Conservation (phyloP, 768 basidiomycete species). For the Hygrocybe coccinea region DNA sequence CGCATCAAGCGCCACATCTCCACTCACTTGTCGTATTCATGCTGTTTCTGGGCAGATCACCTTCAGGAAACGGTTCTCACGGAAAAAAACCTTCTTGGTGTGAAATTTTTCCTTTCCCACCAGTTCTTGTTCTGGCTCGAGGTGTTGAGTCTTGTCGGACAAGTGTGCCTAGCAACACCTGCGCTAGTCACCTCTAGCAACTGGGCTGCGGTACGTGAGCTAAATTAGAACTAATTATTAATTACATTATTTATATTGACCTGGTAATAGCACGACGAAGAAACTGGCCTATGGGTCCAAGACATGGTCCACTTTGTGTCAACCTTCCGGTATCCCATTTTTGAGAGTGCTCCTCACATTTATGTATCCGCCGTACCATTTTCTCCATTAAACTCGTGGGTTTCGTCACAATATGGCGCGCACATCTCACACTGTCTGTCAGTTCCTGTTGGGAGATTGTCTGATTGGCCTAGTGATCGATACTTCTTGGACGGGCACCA, state of each 20-base stretch:
- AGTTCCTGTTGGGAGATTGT: not conserved
- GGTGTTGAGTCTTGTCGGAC: slow-evolving; percentile 24
- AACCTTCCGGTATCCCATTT: slow-evolving; percentile 1
- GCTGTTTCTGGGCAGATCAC: slow-evolving; percentile 36
- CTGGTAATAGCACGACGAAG: too few relatives aligned
- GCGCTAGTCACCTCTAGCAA: too few relatives aligned
- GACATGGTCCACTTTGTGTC: not conserved
- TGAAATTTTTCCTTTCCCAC: not conserved
- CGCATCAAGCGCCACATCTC: slow-evolving; percentile 25
- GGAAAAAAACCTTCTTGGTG: too few relatives aligned
- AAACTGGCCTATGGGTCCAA: too few relatives aligned
- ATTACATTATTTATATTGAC: too few relatives aligned
- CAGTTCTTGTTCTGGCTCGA: slow-evolving; percentile 31
- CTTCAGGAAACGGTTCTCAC: not conserved
- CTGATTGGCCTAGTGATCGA: not conserved
- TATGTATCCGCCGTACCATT: slow-evolving; percentile 3
- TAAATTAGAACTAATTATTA: too few relatives aligned
- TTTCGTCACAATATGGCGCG: not conserved
- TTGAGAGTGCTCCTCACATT: not conserved
- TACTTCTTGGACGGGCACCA: not conserved
- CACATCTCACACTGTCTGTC: not conserved
- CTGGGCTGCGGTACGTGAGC: too few relatives aligned
- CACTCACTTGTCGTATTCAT: slow-evolving; percentile 31
- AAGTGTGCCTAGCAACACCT: too few relatives aligned
- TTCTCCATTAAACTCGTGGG: not conserved